Evolutionary conservation across 164 flowering plant species (phyloP).

Genomic region (Macadamia tetraphylla): DNA sequence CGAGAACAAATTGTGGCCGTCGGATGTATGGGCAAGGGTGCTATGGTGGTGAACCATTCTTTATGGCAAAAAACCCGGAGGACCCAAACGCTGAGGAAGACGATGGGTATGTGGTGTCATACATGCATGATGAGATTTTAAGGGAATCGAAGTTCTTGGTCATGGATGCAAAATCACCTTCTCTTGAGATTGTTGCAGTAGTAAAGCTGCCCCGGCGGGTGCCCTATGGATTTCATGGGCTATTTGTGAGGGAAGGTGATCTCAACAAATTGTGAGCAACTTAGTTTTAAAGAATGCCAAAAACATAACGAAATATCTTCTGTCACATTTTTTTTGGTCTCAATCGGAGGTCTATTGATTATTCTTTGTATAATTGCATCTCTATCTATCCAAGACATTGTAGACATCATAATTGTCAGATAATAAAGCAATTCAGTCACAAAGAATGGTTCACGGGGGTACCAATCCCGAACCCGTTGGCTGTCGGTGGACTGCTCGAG

Average conservation of each 20-base stretch:
- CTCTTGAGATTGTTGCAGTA: background rate
- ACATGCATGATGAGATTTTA: constrained; percentile 7
- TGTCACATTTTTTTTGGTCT: too few relatives aligned
- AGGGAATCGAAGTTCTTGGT: background rate
- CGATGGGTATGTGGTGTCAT: constrained; percentile 10
- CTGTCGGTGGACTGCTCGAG: too few relatives aligned
- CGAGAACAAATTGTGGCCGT: constrained; percentile 4
- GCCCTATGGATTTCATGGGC: constrained; percentile 5
- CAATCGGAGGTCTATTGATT: too few relatives aligned
- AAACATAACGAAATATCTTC: too few relatives aligned
- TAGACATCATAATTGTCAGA: too few relatives aligned
- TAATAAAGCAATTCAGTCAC: too few relatives aligned
- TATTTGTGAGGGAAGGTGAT: constrained; percentile 3
- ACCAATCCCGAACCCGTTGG: too few relatives aligned
- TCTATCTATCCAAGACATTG: too few relatives aligned
- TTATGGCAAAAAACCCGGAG: constrained; percentile 3
- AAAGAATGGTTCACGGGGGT: too few relatives aligned
- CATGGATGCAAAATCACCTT: too few relatives aligned
- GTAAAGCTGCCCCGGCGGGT: constrained; percentile 7
- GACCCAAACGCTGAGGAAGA: constrained; percentile 3
- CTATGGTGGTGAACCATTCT: constrained; percentile 13
- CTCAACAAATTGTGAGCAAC: background rate
- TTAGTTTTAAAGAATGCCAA: too few relatives aligned
- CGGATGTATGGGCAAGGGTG: constrained; percentile 4
- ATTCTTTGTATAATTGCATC: too few relatives aligned